These are phyloP conservation scores for sunflower (Helianthus annuus) DNA, from an alignment of 129 eudicot species.

Conservation along the genomic window DNA sequence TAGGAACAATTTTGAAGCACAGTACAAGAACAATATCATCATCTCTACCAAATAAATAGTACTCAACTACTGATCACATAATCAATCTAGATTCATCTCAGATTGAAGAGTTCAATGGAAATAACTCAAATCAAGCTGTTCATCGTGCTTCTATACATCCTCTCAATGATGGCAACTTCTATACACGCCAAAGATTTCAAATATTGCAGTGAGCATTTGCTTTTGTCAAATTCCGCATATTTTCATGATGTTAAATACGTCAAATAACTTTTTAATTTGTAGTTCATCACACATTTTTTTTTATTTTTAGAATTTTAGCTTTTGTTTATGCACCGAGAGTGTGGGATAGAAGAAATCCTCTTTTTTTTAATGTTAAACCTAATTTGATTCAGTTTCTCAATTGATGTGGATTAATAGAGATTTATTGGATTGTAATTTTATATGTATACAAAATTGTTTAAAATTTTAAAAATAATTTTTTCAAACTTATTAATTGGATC, in stretches of 20 bases:
- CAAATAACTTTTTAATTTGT: constrained; percentile 12
- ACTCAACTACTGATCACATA: not conserved
- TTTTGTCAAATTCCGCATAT: not conserved
- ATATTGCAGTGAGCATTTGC: constrained; percentile 34
- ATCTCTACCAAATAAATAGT: too few relatives aligned
- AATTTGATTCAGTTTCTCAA: not conserved
- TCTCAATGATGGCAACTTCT: constrained; percentile 22
- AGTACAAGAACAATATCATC: not conserved
- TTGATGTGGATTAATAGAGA: not conserved
- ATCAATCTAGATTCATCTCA: constrained; percentile 7
- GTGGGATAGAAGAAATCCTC: constrained; percentile 1
- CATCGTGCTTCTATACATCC: not conserved
- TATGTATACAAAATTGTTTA: too few relatives aligned
- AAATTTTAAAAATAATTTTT: too few relatives aligned
- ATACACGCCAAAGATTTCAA: constrained; percentile 34
- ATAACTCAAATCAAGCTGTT: constrained; percentile 22
- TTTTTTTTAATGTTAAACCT: constrained; percentile 6
- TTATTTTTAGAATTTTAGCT: constrained; percentile 1
- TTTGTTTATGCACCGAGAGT: constrained; percentile 3
- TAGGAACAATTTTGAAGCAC: too few relatives aligned
- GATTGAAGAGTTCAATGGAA: constrained; percentile 28
- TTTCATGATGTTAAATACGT: not conserved
- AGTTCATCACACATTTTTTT: not conserved
- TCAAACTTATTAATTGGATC: too few relatives aligned
- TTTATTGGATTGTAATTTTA: too few relatives aligned